Evolutionary conservation across 306 rosid species (phyloP), one percentile per base, ranked within the genome.

Genomic region (Begonia fuchsioides): DNA sequence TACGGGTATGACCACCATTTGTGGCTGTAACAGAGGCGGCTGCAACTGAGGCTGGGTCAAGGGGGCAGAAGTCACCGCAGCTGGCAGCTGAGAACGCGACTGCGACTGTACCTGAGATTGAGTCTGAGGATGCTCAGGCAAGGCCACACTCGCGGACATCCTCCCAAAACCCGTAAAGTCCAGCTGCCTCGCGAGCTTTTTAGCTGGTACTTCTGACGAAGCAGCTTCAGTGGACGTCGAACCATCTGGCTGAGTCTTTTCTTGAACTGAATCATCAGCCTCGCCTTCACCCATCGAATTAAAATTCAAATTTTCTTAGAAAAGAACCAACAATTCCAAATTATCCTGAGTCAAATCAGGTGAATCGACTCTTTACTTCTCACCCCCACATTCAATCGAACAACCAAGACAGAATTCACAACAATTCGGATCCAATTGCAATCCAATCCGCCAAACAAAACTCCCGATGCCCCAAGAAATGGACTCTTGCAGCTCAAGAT

Each of bases 121-220:
- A 55, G 65, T 61, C 57, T 70, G 79, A 17, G 63, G 49, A 14
- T 68, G 71, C 26, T 72, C 83, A 48, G 69, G 71, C 60, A 60
- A 32, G 8, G 50, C 74, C 17, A 43, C 59, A 54, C 58, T 57
- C 3, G 61, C 68, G 18, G 80, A 58, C 13, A 61, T 43, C 11
- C 72, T 85, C n/a, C 77, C 76, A 38, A 60, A 67, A 35, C 74
- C 86, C 2, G 85, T 79, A 66, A 92, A 92, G 79, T 85, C 93
- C 50, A 92, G 96, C 81, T 92, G 98, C 72, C 96, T 72, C 49
- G 87, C 96, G 9, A 82, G 81, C 73, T 86, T 92, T 83, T 73
- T 92, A 64, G 78, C 74, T 32, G 94, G 87, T 71, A 59, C 73
- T 54, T 85, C 98, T 47, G 71, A 54, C 46, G 69, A 53, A 49